Conservation (phyloP, 1,139 yeast species). For the Candida sp. region DNA sequence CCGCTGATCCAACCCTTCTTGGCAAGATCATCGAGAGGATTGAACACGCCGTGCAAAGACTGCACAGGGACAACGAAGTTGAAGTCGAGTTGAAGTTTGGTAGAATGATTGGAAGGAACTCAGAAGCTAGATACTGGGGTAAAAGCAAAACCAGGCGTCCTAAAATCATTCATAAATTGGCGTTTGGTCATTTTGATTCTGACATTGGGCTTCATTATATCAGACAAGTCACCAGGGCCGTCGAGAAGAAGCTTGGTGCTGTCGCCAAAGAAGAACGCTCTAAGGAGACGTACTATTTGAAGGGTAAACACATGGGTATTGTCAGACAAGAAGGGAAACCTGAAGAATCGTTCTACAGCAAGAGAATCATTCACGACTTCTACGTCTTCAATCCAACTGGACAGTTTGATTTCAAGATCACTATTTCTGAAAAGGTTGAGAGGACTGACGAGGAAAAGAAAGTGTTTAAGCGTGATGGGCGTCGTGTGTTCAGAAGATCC, state of each 20-base stretch:
- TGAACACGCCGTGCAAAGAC: not conserved
- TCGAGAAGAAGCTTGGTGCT: not conserved
- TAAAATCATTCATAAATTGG: not conserved
- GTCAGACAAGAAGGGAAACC: not conserved
- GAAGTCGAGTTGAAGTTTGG: not conserved
- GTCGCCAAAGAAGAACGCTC: not conserved
- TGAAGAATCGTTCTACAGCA: not conserved
- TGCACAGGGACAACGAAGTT: not conserved
- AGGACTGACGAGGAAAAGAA: not conserved
- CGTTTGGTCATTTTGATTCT: not conserved
- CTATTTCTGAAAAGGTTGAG: not conserved
- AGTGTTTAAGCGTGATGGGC: not conserved
- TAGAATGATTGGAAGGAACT: not conserved
- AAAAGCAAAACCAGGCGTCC: not conserved
- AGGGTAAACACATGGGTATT: not conserved
- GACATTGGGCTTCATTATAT: not conserved
- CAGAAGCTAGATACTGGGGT: not conserved
- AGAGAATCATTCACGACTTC: not conserved
- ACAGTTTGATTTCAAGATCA: not conserved
- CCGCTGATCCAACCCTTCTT: not conserved
- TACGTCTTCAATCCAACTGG: not conserved
- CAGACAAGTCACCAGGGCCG: not conserved
- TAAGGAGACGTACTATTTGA: not conserved
- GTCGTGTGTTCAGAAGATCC: not conserved
- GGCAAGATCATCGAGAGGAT: not conserved